Evolutionary conservation across 352 stramenopile species (phyloP).

Genomic region (Thraustochytrium sp.): DNA sequence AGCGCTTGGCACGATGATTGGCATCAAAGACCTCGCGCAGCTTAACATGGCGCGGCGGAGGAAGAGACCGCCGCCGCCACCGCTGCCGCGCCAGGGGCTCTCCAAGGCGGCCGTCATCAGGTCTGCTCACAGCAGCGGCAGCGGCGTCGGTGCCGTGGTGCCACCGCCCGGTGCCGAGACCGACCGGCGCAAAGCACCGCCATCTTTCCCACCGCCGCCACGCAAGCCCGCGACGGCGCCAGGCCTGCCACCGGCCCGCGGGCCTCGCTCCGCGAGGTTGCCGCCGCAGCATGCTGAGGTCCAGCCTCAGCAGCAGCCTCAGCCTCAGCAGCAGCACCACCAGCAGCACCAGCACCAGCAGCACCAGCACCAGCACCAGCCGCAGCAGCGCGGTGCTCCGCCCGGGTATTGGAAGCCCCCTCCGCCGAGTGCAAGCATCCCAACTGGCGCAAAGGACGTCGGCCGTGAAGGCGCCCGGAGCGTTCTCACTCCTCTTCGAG

Average conservation of each 20-base stretch:
- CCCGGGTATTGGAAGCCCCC: constrained; percentile 3
- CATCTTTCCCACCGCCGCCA: background rate
- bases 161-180: background rate
- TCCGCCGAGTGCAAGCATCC: background rate
- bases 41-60: background rate
- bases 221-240: background rate
- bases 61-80: background rate
- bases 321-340: background rate
- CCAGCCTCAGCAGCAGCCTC: background rate
- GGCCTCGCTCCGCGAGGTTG: background rate
- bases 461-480: background rate
- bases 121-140: background rate
- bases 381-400: too few relatives aligned
- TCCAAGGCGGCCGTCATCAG: background rate
- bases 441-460: background rate
- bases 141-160: background rate
- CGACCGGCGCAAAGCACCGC: background rate
- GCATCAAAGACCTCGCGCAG: constrained; percentile 13
- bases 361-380: background rate
- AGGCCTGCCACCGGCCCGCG: background rate
- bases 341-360: background rate
- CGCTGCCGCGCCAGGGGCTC: background rate
- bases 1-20: constrained; percentile 20
- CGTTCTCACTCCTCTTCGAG: background rate
- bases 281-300: background rate